Conservation (phyloP, 306 rosid species). For the Inga leiocalycina region DNA sequence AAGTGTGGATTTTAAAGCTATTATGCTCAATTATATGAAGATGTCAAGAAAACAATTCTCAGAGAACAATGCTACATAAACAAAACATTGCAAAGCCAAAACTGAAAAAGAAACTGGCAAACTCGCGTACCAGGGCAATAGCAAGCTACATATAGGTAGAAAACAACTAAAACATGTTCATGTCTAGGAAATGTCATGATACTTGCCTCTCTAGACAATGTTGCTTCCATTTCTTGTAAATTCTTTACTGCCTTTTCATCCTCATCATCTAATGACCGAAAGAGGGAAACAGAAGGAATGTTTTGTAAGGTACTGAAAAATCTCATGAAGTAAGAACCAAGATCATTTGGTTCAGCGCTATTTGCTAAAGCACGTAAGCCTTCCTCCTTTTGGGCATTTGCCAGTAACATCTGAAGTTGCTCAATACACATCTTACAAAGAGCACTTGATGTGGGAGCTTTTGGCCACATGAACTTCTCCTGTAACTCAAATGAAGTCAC, state of each 20-base stretch:
- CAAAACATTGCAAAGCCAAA: background rate
- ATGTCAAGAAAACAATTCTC: background rate
- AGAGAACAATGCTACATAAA: background rate
- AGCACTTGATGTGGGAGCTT: constrained; percentile 74
- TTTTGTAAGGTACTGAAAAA: constrained; percentile 77
- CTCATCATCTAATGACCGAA: constrained; percentile 64
- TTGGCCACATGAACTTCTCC: constrained; percentile 95
- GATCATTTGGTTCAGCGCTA: constrained; percentile 68
- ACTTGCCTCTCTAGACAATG: constrained; percentile 68
- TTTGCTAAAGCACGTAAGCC: constrained; percentile 44
- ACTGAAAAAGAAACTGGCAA: background rate
- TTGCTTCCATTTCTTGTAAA: constrained; percentile 68
- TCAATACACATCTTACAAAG: constrained; percentile 91
- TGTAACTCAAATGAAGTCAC: constrained; percentile 91
- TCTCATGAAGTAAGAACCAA: constrained; percentile 87
- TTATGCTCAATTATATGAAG: constrained; percentile 1
- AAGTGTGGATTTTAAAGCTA: constrained; percentile 1
- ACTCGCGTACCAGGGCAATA: constrained; percentile 1
- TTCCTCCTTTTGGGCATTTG: constrained; percentile 86
- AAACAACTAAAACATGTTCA: background rate
- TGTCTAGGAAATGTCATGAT: background rate
- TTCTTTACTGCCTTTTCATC: constrained; percentile 71
- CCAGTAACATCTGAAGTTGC: constrained; percentile 81
- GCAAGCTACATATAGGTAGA: background rate
- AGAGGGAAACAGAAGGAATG: constrained; percentile 90